phyloP scores from a whole-genome alignment of 2,329 filamentous ascomycete species.

The Plectosphaerella sp. region DNA sequence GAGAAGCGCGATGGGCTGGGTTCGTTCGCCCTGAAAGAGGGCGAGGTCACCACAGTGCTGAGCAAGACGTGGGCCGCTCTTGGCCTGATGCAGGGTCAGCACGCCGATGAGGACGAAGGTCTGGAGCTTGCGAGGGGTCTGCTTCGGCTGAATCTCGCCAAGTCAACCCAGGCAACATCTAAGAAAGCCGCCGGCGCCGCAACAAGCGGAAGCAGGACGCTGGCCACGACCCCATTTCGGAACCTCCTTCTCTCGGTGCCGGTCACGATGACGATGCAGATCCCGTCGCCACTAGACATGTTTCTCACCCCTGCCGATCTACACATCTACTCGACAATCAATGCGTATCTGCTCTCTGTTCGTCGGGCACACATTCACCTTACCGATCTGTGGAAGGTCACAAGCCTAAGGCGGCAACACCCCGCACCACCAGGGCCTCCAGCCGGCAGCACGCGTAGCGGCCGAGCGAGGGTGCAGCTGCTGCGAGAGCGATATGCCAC shows the following conservation, averaged over 20 bases:
- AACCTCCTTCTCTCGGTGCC: conserved; percentile 80
- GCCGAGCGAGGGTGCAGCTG: conserved; percentile 54
- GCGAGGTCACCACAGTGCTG: neutral
- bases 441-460: conserved; percentile 55
- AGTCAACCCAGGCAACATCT: conserved; percentile 29
- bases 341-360: conserved; percentile 81
- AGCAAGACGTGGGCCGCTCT: conserved; percentile 31
- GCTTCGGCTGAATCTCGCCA: conserved; percentile 62
- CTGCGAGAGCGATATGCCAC: conserved; percentile 60
- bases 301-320: conserved; percentile 77
- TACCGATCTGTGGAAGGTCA: conserved; percentile 82
- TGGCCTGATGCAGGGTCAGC: conserved; percentile 64
- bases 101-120: conserved; percentile 74
- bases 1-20: conserved; percentile 56
- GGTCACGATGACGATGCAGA: conserved; percentile 64
- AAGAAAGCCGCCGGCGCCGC: conserved; percentile 6
- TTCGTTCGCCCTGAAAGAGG: conserved; percentile 34
- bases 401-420: conserved; percentile 70
- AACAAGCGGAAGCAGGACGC: conserved; percentile 9
- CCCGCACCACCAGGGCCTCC: conserved; percentile 66
- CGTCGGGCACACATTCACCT: conserved; percentile 81
- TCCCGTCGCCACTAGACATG: conserved; percentile 78
- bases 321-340: conserved; percentile 76
- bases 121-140: conserved; percentile 79
- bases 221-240: conserved; percentile 60